A percentile compares a stretch with the other conserved stretches of the same genome.
Conservation (phyloP, 2,329 filamentous ascomycete species). For the Penicillium sp. region DNA sequence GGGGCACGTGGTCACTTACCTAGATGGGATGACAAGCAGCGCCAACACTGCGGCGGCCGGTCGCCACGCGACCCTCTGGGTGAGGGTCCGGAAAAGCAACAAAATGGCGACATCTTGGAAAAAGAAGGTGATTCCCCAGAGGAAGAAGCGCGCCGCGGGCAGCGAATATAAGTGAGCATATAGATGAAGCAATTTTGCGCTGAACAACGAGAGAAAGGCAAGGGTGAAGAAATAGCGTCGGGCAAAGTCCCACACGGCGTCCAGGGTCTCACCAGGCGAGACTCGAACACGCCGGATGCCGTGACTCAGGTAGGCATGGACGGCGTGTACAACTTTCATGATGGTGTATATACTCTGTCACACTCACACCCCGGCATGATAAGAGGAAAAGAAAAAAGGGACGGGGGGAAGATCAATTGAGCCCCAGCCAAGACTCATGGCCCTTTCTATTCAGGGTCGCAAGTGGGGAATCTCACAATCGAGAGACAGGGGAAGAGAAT, state of each 20-base stretch:
- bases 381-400: neutral
- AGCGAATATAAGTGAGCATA: conserved; percentile 31
- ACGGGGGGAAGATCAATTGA: neutral
- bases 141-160: conserved; percentile 22
- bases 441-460: neutral
- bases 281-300: conserved; percentile 11
- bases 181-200: conserved; percentile 30
- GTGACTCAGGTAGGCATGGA: conserved; percentile 13
- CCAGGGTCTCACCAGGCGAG: conserved; percentile 16
- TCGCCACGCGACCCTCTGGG: conserved; percentile 26
- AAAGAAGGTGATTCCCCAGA: conserved; percentile 34
- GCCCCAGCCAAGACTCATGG: conserved; percentile 8
- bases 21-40: conserved; percentile 30
- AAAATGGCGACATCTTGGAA: conserved; percentile 32
- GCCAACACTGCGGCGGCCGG: conserved; percentile 20
- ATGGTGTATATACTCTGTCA: neutral
- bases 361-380: neutral
- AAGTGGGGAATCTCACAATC: neutral
- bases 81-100: conserved; percentile 25
- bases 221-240: conserved; percentile 36
- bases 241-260: conserved; percentile 30
- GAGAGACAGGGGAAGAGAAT: neutral
- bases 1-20: conserved; percentile 21
- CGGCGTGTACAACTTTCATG: conserved; percentile 13
- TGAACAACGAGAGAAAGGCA: conserved; percentile 28